These are phyloP conservation scores for Phoenix dactylifera DNA, from an alignment of 176 grass and related monocot species.

Conservation along the genomic window DNA sequence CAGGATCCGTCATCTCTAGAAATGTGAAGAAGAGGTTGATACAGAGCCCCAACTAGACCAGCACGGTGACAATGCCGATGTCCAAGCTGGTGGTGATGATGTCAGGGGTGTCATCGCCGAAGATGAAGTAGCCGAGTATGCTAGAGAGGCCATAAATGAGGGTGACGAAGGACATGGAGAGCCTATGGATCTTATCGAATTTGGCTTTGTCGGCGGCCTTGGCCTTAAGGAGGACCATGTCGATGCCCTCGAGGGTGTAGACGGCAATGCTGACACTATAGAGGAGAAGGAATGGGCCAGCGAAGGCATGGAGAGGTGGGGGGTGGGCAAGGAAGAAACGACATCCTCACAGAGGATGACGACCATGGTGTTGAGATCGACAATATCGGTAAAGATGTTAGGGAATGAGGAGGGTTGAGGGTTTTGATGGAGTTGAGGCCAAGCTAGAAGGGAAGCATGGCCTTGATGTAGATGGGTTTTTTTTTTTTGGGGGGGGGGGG, in stretches of 20 bases:
- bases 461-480: conserved; percentile 46
- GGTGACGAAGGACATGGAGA: conserved; percentile 79
- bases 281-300: conserved; percentile 39
- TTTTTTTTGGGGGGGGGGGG: conserved; percentile 38
- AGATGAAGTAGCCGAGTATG: conserved; percentile 68
- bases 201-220: conserved; percentile 67
- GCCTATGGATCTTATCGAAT: conserved; percentile 50
- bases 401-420: conserved; percentile 82
- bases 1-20: conserved; percentile 90
- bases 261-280: conserved; percentile 80
- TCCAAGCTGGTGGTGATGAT: conserved; percentile 95
- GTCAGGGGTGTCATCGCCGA: conserved; percentile 71
- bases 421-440: conserved; percentile 91
- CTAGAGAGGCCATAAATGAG: conserved; percentile 74
- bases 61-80: conserved; percentile 51
- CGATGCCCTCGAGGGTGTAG: conserved; percentile 83
- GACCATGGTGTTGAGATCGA: conserved; percentile 81
- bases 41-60: conserved; percentile 87
- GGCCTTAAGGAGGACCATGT: conserved; percentile 76
- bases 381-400: conserved; percentile 84
- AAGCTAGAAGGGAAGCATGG: conserved; percentile 80
- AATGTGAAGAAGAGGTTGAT: conserved; percentile 96
- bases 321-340: conserved; percentile 25
- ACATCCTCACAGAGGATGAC: conserved; percentile 63
- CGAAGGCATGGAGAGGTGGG: conserved; percentile 44